phyloP scores from a whole-genome alignment of 2,329 filamentous ascomycete species.

The Aspergillus sp. region DNA sequence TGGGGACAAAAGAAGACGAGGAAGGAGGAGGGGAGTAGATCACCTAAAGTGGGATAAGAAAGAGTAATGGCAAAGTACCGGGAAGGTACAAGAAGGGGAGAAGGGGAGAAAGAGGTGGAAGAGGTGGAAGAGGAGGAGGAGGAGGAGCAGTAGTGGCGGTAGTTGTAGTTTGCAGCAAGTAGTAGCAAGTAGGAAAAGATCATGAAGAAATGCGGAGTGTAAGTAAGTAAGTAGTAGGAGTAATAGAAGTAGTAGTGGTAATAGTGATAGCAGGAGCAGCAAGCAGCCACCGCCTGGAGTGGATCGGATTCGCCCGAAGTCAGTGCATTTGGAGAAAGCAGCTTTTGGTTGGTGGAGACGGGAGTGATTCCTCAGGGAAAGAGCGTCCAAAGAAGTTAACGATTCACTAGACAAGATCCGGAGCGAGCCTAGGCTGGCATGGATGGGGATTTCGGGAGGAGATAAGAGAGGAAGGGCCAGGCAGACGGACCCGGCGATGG shows the following conservation, averaged over 20 bases:
- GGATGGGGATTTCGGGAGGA: conserved; percentile 3
- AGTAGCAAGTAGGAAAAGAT: background rate
- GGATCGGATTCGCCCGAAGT: conserved; percentile 26
- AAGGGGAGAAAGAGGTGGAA: conserved; percentile 6
- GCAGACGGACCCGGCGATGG: conserved; percentile 18
- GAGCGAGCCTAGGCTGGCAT: conserved; percentile 15
- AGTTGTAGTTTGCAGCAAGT: background rate
- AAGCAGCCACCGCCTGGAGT: conserved; percentile 14
- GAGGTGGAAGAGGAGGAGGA: conserved; percentile 12
- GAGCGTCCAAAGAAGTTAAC: conserved; percentile 7
- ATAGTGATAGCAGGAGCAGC: conserved; percentile 9
- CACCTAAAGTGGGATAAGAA: background rate
- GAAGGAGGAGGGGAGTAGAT: conserved; percentile 6
- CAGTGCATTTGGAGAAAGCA: conserved; percentile 14
- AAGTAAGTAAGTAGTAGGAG: background rate
- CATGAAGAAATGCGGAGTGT: background rate
- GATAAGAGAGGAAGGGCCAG: conserved; percentile 14
- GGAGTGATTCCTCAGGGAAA: conserved; percentile 11
- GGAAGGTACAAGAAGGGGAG: conserved; percentile 9
- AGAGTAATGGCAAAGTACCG: conserved; percentile 2
- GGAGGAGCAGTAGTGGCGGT: conserved; percentile 3
- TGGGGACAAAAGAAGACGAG: background rate
- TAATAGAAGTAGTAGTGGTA: conserved; percentile 5
- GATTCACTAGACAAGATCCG: conserved; percentile 14
- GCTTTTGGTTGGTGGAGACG: conserved; percentile 20